Evolutionary conservation across 148 eudicot species (phyloP).

Genomic region (Arctostaphylos glauca): DNA sequence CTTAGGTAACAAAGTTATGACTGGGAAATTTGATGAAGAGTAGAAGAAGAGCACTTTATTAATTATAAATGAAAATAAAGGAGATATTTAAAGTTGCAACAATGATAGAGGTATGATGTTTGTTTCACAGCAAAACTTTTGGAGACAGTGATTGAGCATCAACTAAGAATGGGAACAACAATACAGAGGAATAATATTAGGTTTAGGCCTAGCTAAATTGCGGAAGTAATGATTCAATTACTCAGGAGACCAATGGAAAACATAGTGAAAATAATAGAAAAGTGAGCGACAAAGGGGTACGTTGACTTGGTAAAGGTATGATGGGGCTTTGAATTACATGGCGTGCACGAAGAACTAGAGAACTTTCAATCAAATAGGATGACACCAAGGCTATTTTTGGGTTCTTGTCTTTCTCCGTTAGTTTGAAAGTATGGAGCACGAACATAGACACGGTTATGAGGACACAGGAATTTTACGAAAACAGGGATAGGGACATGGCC

Average conservation of each 20-base stretch:
- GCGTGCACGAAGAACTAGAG: not conserved
- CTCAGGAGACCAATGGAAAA: not conserved
- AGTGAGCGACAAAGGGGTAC: not conserved
- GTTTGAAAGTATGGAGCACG: not conserved
- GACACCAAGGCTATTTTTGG: not conserved
- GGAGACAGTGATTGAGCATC: not conserved
- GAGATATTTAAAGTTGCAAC: not conserved
- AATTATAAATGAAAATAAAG: not conserved
- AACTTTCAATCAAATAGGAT: not conserved
- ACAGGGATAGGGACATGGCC: too few species aligned
- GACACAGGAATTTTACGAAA: too few species aligned
- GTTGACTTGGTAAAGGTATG: not conserved
- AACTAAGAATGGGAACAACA: not conserved
- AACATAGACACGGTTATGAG: too few species aligned
- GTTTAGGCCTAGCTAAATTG: not conserved
- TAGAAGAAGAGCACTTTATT: not conserved
- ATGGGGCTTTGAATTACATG: not conserved
- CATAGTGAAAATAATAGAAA: not conserved
- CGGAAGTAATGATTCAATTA: not conserved
- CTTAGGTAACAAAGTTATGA: not conserved
- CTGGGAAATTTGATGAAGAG: not conserved
- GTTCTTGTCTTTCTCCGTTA: not conserved
- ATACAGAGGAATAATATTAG: too few species aligned
- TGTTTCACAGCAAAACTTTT: not conserved
- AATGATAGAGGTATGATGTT: not conserved